Base-by-base conservation (phyloP, 2,329 filamentous ascomycete species). In the Colletotrichum musicola region DNA sequence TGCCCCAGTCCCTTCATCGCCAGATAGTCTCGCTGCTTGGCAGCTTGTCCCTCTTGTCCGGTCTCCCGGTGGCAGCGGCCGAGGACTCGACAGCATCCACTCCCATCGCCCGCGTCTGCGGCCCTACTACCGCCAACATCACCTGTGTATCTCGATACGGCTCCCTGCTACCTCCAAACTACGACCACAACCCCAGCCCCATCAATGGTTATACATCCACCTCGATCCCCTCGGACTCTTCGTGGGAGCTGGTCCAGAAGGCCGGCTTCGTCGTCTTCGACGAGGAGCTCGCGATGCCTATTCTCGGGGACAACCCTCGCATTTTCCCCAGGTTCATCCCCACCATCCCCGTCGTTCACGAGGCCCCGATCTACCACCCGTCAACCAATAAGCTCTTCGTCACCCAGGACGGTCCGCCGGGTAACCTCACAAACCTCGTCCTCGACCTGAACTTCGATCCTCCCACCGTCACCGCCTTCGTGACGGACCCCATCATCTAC, bases 151-250 rank as follows among this genome's bases (percentile, higher is more conserved):
- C 16, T 4, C n/a, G 44, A 16, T 47, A 47, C 44, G 44, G 44
- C 44, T 47, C 44, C 44, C 18, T 47, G 16, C 18, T 47, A 18
- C 44, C 44, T 20, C 44, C 44, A 10, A 20, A 47, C n/a, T 47
- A 18, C 44, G 44, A 47, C n/a, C 44, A 47, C 44, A 20, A 47
- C 44, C 44, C 44, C n/a, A 47, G 44, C n/a, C 44, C 44, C 44
- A 47, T 47, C 44, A 18, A 18, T 20, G 44, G 44, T n/a, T 47
- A 47, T 10, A 47, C 44, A 4, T 47, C 44, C 44, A 47, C 44
- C 18, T 18, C 16, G 5, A 20, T 47, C 44, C 44, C 44, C 16
- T 47, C 44, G n/a, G 44, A 47, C 18, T 18, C 44, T 18, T 47
- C 44, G n/a, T 47, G 44, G 44, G 44, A 6, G 6, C 44, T 47